These are phyloP conservation scores for Medicago lupulina DNA, from an alignment of 306 rosid genomes.

Conservation along the genomic window DNA sequence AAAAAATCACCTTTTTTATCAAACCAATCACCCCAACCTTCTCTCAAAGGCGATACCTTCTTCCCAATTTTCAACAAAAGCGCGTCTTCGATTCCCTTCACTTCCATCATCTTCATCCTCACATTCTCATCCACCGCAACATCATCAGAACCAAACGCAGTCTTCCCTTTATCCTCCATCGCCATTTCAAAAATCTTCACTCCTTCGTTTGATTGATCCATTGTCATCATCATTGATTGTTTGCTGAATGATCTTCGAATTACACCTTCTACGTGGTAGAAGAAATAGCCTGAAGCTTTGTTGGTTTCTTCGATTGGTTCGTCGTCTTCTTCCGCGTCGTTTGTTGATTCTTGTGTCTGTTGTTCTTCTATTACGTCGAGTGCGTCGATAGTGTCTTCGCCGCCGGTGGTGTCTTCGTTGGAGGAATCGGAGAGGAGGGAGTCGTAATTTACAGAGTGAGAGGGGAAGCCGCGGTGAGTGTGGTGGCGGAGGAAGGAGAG, in stretches of 20 bases:
- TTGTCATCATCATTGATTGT: slow-evolving; percentile 46
- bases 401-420: slow-evolving; percentile 41
- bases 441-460: slow-evolving; percentile 43
- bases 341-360: slow-evolving; percentile 5
- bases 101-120: slow-evolving; percentile 55
- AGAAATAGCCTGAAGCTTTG: slow-evolving; percentile 62
- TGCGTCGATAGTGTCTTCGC: slow-evolving; percentile 79
- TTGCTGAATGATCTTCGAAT: slow-evolving; percentile 59
- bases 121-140: slow-evolving; percentile 75
- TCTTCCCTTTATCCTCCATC: slow-evolving; percentile 63
- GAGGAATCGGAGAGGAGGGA: slow-evolving; percentile 61
- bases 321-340: slow-evolving; percentile 62
- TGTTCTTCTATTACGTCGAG: slow-evolving; percentile 63
- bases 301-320: slow-evolving; percentile 54
- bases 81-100: slow-evolving; percentile 76
- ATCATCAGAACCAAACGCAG: slow-evolving; percentile 81
- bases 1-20: slow-evolving; percentile 79
- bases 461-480: background rate
- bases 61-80: slow-evolving; percentile 66
- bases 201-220: slow-evolving; percentile 58
- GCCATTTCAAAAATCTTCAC: slow-evolving; percentile 42
- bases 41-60: slow-evolving; percentile 74
- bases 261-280: slow-evolving; percentile 70
- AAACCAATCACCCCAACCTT: slow-evolving; percentile 97
- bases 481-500: slow-evolving; percentile 62